Conservation (phyloP, 2,329 filamentous ascomycete species). For the Corniculantispora saksenae region DNA sequence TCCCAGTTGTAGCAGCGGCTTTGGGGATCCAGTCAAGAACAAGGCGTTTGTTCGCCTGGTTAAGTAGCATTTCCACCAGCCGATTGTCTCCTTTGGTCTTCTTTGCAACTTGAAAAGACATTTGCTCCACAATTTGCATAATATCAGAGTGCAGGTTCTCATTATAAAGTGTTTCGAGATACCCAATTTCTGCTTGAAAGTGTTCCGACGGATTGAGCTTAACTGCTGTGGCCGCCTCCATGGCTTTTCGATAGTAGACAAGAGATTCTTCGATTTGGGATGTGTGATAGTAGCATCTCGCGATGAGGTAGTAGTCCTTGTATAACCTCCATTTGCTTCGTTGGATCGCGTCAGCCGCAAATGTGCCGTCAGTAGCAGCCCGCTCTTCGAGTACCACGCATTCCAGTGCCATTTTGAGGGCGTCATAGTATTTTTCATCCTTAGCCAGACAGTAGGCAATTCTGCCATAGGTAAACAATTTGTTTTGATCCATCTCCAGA, state of each 20-base stretch:
- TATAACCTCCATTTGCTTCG: constrained; percentile 42
- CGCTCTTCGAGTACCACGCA: constrained; percentile 39
- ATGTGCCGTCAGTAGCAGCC: constrained; percentile 28
- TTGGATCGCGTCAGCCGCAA: constrained; percentile 27
- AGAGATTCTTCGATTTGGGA: constrained; percentile 35
- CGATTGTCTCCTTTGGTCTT: constrained; percentile 29
- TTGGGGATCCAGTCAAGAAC: constrained; percentile 44
- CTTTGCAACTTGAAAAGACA: constrained; percentile 31
- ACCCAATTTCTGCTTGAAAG: constrained; percentile 41
- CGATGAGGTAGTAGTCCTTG: constrained; percentile 42
- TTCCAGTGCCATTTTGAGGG: constrained; percentile 37
- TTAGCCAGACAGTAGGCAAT: constrained; percentile 42
- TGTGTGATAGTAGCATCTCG: constrained; percentile 37
- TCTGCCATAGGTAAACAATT: constrained; percentile 40
- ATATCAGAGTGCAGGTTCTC: constrained; percentile 39
- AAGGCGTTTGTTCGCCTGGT: constrained; percentile 34
- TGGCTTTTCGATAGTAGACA: constrained; percentile 39
- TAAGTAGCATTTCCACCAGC: constrained; percentile 38
- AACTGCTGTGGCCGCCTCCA: constrained; percentile 30
- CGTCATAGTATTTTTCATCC: constrained; percentile 37
- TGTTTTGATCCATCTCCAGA: constrained; percentile 38
- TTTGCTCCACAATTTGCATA: constrained; percentile 36
- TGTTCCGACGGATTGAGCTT: constrained; percentile 32
- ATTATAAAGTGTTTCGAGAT: constrained; percentile 38
- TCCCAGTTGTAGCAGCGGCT: constrained; percentile 38